Conservation (phyloP, 2,329 filamentous ascomycete species). For the Colletotrichum chlorophyti region DNA sequence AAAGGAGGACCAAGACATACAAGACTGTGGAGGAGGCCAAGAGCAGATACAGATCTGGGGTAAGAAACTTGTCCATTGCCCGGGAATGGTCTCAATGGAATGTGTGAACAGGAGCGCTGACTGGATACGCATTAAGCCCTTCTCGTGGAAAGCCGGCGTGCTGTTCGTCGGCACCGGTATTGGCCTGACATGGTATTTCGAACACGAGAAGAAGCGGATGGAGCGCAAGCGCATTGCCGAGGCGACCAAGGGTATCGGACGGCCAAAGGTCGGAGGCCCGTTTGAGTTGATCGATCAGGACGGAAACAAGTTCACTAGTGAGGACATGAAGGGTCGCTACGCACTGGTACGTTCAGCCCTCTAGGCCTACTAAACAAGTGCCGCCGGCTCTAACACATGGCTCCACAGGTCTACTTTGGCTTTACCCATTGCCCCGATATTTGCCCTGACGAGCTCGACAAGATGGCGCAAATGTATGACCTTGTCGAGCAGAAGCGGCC, state of each 20-base stretch:
- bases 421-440: conserved; percentile 99
- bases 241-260: conserved; percentile 89
- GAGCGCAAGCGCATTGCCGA: conserved; percentile 88
- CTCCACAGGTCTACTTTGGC: conserved; percentile 86
- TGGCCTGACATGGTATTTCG: conserved; percentile 88
- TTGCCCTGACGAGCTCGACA: conserved; percentile 98
- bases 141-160: conserved; percentile 89
- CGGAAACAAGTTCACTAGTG: conserved; percentile 77
- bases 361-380: background rate
- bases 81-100: background rate
- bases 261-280: conserved; percentile 88
- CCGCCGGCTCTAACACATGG: too few species aligned
- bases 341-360: conserved; percentile 63
- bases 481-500: conserved; percentile 61
- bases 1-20: conserved; percentile 49
- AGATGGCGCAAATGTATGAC: conserved; percentile 97
- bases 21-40: conserved; percentile 67
- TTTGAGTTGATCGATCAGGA: conserved; percentile 86
- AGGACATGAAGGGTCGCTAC: conserved; percentile 87
- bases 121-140: conserved; percentile 64
- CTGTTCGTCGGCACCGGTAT: conserved; percentile 83
- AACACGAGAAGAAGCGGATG: conserved; percentile 90
- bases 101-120: conserved; percentile 17
- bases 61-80: conserved; percentile 40
- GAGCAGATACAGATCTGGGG: conserved; percentile 63